Evolutionary conservation across 257 asterid species (phyloP).

Genomic region (Gentiana macrophylla): DNA sequence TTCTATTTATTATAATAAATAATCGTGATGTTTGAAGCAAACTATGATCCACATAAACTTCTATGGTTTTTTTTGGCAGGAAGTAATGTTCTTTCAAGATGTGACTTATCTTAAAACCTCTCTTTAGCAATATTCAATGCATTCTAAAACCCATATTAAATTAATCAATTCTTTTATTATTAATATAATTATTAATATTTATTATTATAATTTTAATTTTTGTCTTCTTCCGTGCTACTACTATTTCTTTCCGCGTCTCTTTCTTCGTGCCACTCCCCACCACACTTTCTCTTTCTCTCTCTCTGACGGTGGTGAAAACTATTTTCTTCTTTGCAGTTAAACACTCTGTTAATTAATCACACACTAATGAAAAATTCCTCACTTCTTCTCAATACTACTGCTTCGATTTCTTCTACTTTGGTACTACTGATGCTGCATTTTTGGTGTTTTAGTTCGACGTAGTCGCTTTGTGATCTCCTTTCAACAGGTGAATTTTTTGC

Average conservation of each 20-base stretch:
- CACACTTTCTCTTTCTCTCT: not conserved
- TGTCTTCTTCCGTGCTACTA: conserved; percentile 8
- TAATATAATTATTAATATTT: too few relatives aligned
- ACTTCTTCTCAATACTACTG: conserved; percentile 1
- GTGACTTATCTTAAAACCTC: too few relatives aligned
- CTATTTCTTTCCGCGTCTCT: not conserved
- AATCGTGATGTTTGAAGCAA: too few relatives aligned
- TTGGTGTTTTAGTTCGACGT: conserved; percentile 6
- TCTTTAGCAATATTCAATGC: too few relatives aligned
- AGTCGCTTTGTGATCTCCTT: conserved; percentile 24
- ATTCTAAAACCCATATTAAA: too few relatives aligned
- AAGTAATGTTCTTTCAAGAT: too few relatives aligned
- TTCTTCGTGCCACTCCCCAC: not conserved
- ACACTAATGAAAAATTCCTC: conserved; percentile 1
- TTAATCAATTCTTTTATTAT: too few relatives aligned
- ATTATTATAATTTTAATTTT: too few relatives aligned
- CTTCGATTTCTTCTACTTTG: conserved; percentile 8
- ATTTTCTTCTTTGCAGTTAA: too few relatives aligned
- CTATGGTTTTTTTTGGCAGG: too few relatives aligned
- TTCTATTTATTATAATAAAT: too few relatives aligned
- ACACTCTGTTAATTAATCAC: not conserved
- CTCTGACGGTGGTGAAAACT: conserved; percentile 6
- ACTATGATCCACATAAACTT: too few relatives aligned
- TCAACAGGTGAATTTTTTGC: conserved; percentile 28
- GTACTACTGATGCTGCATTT: conserved; percentile 18